Evolutionary conservation across 441 rosid genomes (phyloP).

Genomic region (Arabidopsis hybrid): DNA sequence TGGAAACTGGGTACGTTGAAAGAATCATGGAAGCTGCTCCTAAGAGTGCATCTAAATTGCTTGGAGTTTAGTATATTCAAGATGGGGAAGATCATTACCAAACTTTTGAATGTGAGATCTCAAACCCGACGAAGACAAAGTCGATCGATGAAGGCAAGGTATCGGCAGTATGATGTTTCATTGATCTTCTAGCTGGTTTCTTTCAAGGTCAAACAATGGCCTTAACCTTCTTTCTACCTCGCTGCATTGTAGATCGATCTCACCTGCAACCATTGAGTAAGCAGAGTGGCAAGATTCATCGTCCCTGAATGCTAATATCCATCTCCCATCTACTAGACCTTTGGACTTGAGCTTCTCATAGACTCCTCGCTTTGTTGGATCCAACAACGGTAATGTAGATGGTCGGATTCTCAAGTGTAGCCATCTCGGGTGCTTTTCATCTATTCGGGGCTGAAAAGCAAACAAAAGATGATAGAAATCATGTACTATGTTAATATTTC

Average conservation of each 20-base stretch:
- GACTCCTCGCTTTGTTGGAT: slow-evolving; percentile 58
- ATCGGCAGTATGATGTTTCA: slow-evolving; percentile 26
- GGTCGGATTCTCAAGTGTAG: slow-evolving; percentile 93
- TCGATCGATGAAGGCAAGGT: slow-evolving; percentile 19
- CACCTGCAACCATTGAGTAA: slow-evolving; percentile 68
- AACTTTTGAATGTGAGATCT: slow-evolving; percentile 17
- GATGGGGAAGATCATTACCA: slow-evolving; percentile 19
- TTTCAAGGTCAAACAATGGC: slow-evolving; percentile 68
- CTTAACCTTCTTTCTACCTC: slow-evolving; percentile 81
- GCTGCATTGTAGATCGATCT: slow-evolving; percentile 64
- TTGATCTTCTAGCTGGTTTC: slow-evolving; percentile 48
- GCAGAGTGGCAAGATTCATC: slow-evolving; percentile 83
- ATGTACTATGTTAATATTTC: background rate
- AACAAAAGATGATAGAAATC: slow-evolving; percentile 8
- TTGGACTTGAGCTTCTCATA: slow-evolving; percentile 60
- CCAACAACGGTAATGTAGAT: slow-evolving; percentile 67
- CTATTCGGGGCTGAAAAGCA: slow-evolving; percentile 75
- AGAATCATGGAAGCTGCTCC: slow-evolving; percentile 38
- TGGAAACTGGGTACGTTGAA: slow-evolving; percentile 31
- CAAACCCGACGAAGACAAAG: slow-evolving; percentile 24
- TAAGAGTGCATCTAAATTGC: slow-evolving; percentile 5
- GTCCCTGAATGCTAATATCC: slow-evolving; percentile 91
- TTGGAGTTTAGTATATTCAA: slow-evolving; percentile 22
- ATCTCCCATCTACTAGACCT: slow-evolving; percentile 89
- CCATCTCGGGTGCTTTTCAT: slow-evolving; percentile 87